A percentile compares a stretch with the other conserved stretches of the same genome.
phyloP scores from a whole-genome alignment of 805 yeast species.

The Sungouiella thailandica region DNA sequence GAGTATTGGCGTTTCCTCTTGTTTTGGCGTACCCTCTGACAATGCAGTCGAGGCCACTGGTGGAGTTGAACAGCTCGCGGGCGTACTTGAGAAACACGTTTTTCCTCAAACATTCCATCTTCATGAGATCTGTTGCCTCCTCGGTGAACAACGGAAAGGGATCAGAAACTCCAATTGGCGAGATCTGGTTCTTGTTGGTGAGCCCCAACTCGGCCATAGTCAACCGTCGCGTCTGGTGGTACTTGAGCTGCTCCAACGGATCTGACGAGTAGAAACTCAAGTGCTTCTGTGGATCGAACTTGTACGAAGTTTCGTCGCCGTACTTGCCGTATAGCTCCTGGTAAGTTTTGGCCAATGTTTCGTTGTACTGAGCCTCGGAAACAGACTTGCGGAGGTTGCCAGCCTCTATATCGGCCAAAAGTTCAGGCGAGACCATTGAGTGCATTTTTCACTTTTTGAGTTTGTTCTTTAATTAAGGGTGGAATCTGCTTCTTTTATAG shows the following conservation, averaged over 20 bases:
- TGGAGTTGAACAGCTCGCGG: conserved; percentile 37
- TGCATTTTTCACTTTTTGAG: too few relatives aligned
- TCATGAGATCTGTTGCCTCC: conserved; percentile 56
- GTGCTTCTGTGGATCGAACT: conserved; percentile 36
- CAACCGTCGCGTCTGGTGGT: conserved; percentile 29
- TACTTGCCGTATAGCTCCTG: conserved; percentile 5
- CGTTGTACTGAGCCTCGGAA: conserved; percentile 25
- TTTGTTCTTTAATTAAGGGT: too few relatives aligned
- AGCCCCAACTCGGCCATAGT: conserved; percentile 49
- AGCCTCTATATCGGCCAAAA: conserved; percentile 25
- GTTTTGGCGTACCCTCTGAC: conserved; percentile 48
- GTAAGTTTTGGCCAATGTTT: conserved; percentile 8
- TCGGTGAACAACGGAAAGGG: conserved; percentile 60
- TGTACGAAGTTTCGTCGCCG: conserved; percentile 5
- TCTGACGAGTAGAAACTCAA: conserved; percentile 23
- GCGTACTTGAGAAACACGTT: conserved; percentile 43
- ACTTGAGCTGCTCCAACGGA: conserved; percentile 24
- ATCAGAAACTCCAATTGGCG: conserved; percentile 52
- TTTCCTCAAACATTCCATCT: conserved; percentile 46
- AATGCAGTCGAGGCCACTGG: conserved; percentile 43
- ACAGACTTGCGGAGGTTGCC: conserved; percentile 36
- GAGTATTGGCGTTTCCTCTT: conserved; percentile 29
- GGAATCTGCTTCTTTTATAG: too few relatives aligned
- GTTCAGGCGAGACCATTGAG: conserved; percentile 25
- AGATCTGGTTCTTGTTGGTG: conserved; percentile 42